Conservation (phyloP, 1,139 yeast genomes). For the Chernovozyma sophiae-reginae region DNA sequence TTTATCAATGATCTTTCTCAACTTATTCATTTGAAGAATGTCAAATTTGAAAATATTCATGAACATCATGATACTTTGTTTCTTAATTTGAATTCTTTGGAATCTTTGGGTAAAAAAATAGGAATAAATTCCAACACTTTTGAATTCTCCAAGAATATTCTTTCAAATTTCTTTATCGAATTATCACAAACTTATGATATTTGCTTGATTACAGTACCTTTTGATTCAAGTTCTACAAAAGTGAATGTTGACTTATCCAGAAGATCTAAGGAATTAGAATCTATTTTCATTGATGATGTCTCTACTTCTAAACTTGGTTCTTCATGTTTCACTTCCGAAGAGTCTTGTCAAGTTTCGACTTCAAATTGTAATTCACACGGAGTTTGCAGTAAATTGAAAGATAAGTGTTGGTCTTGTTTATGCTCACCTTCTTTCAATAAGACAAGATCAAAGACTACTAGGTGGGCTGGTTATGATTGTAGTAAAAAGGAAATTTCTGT, state of each 20-base stretch:
- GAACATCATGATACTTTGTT: conserved; percentile 21
- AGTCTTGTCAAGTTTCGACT: conserved; percentile 51
- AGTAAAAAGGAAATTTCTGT: conserved; percentile 61
- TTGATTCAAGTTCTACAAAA: background rate
- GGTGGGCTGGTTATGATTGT: conserved; percentile 68
- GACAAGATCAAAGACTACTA: conserved; percentile 47
- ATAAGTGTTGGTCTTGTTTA: conserved; percentile 52
- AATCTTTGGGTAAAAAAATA: conserved; percentile 37
- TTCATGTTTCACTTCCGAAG: conserved; percentile 41
- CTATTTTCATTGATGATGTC: conserved; percentile 15
- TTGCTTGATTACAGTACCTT: conserved; percentile 28
- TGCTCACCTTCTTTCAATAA: conserved; percentile 51
- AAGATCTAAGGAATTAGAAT: conserved; percentile 23
- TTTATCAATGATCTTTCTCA: conserved; percentile 48
- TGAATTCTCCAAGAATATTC: conserved; percentile 28
- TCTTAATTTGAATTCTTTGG: conserved; percentile 38
- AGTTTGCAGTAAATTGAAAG: conserved; percentile 39
- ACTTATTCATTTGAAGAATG: conserved; percentile 30
- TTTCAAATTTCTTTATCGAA: conserved; percentile 27
- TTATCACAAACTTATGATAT: conserved; percentile 29
- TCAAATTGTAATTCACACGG: conserved; percentile 62
- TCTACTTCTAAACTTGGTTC: conserved; percentile 9
- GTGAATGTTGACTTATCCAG: conserved; percentile 12
- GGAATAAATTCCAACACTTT: conserved; percentile 41
- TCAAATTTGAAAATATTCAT: conserved; percentile 11